A percentile compares a stretch with the other conserved stretches of the same genome.
Evolutionary conservation across 2,329 filamentous ascomycete genomes (phyloP).

Genomic region (Xylaria sp.): DNA sequence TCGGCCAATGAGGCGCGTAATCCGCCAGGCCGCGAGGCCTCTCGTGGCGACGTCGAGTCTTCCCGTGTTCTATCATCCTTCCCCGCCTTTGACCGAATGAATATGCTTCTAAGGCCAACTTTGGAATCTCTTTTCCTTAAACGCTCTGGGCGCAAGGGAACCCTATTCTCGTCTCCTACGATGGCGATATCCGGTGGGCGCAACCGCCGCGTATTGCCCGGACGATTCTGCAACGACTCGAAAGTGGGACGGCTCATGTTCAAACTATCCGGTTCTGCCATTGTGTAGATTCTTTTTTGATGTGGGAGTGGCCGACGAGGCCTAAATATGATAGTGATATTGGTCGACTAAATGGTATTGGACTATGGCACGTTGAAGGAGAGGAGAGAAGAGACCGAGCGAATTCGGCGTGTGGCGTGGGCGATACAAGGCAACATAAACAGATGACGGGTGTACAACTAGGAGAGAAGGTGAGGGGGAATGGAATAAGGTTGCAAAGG

Average conservation of each 20-base stretch:
- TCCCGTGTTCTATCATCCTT: slow-evolving; percentile 37
- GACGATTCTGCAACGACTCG: slow-evolving; percentile 37
- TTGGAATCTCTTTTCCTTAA: slow-evolving; percentile 53
- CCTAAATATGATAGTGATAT: background rate
- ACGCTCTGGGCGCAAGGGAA: slow-evolving; percentile 49
- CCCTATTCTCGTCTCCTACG: slow-evolving; percentile 40
- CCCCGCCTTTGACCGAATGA: slow-evolving; percentile 48
- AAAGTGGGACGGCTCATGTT: slow-evolving; percentile 31
- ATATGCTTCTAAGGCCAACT: slow-evolving; percentile 54
- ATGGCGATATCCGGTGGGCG: slow-evolving; percentile 44
- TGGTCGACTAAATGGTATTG: slow-evolving; percentile 4
- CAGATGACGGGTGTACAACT: slow-evolving; percentile 12
- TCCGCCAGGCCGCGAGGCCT: slow-evolving; percentile 39
- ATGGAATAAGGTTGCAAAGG: slow-evolving; percentile 11
- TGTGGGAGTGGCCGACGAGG: background rate
- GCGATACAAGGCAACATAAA: slow-evolving; percentile 2
- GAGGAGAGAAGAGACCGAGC: slow-evolving; percentile 2
- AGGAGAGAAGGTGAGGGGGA: slow-evolving; percentile 5
- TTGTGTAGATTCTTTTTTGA: slow-evolving; percentile 7
- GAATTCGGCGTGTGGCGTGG: slow-evolving; percentile 4
- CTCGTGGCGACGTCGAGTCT: slow-evolving; percentile 34
- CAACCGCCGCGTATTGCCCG: slow-evolving; percentile 39
- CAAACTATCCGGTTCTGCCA: slow-evolving; percentile 13
- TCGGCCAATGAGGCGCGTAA: slow-evolving; percentile 52
- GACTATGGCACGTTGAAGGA: slow-evolving; percentile 14